Conservation (phyloP, 1,284 basidiomycete genomes). For the Gomphus bonarii region DNA sequence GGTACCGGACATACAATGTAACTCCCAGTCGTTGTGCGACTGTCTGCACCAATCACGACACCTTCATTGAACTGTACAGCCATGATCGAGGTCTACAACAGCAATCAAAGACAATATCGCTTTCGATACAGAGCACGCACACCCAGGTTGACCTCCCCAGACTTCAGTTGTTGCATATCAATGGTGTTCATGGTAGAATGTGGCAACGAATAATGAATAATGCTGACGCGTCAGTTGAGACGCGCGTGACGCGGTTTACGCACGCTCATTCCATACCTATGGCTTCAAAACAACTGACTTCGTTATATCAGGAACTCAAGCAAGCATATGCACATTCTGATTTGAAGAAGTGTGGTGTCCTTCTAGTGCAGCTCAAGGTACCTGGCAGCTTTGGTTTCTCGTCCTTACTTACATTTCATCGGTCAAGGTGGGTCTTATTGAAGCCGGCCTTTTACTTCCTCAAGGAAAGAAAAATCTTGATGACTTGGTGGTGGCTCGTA, state of each 20-base stretch:
- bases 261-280: constrained; percentile 31
- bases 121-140: constrained; percentile 37
- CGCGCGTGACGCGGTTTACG: constrained; percentile 41
- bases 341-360: constrained; percentile 47
- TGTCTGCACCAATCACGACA: constrained; percentile 95
- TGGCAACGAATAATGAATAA: constrained; percentile 20
- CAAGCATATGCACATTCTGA: constrained; percentile 33
- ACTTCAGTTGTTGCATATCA: constrained; percentile 73
- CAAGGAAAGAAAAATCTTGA: constrained; percentile 44
- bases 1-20: constrained; percentile 67
- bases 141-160: constrained; percentile 90
- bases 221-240: constrained; percentile 26
- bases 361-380: constrained; percentile 71
- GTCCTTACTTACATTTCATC: not conserved
- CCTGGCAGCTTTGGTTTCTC: not conserved
- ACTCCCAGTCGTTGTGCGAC: constrained; percentile 91
- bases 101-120: not conserved
- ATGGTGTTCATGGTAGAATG: constrained; percentile 51
- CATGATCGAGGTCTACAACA: constrained; percentile 93
- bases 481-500: constrained; percentile 64
- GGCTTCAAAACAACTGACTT: constrained; percentile 42
- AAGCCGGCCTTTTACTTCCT: constrained; percentile 67
- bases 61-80: constrained; percentile 94
- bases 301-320: constrained; percentile 26
- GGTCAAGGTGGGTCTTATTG: constrained; percentile 64